Base-by-base conservation (phyloP, 768 basidiomycete species). In the Pholiota molesta region DNA sequence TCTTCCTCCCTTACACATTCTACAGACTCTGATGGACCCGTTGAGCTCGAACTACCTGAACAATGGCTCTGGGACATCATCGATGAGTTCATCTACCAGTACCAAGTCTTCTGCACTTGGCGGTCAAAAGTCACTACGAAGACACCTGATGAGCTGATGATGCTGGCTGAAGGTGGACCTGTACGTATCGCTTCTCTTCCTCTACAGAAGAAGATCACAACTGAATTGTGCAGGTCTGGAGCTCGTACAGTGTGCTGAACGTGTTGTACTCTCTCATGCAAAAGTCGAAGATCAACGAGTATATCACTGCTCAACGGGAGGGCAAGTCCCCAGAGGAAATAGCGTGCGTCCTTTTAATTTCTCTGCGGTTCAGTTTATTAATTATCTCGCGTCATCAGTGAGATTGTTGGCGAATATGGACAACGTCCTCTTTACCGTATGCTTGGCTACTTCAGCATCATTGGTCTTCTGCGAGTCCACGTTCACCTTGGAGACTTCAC, bases 21-120 rank as follows among this genome's bases (percentile, higher is more conserved):
- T 57, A 19, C n/a, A 95, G 95, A 99, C 75, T 96, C 95, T 11
- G 95, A 97, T 62, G 93, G 91, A 0, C 97, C 97, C 2, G 95
- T 98, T 0, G 76, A 88, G n/a, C 87, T 99, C 54, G 89, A 96
- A 63, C 87, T 99, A 23, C 97, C 97, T 0, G 94, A 96, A 62
- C 95, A 97, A 73, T 99, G 97, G 97, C 77, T 99, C 8, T 99
- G 96, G 94, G 95, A 97, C 70, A 95, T 96, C 74, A 89, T 97
- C 71, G 94, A 97, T 78, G 95, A 96, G 69, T 96, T 96, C 73
- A 97, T 98, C 68, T 99, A 97, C 77, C 97, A 99, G 73, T 99
- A 95, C 80, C 95, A 97, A 72, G 91, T 92, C 1, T 99, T 97
- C 78, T 93, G 94, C 66, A 87, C 92, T 40, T 99, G 95, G 90